These are phyloP conservation scores for Metschnikowia sp. DNA, from an alignment of 805 yeast genomes.

Conservation along the genomic window DNA sequence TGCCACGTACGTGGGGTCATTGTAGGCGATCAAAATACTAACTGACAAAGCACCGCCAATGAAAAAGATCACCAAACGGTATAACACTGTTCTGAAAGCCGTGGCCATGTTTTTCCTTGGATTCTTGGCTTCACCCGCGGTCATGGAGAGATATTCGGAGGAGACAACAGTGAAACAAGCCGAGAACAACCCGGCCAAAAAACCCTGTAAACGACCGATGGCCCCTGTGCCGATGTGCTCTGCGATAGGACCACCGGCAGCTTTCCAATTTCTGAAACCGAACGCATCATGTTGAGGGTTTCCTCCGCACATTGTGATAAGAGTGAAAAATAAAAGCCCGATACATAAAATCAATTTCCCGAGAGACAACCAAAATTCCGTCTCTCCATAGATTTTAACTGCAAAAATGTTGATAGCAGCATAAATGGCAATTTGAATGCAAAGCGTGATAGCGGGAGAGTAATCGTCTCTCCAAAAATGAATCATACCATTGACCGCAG, in stretches of 20 bases:
- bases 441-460: constrained; percentile 45
- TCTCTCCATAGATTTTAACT: constrained; percentile 73
- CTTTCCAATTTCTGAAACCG: constrained; percentile 47
- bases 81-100: constrained; percentile 42
- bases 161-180: constrained; percentile 42
- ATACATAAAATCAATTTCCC: constrained; percentile 59
- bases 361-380: constrained; percentile 75
- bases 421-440: constrained; percentile 41
- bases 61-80: constrained; percentile 43
- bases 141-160: constrained; percentile 44
- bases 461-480: constrained; percentile 51
- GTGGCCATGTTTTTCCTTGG: constrained; percentile 39
- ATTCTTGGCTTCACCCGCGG: constrained; percentile 42
- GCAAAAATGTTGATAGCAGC: constrained; percentile 59
- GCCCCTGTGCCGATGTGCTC: constrained; percentile 37
- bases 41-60: constrained; percentile 43
- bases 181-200: constrained; percentile 35
- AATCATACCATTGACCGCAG: constrained; percentile 49
- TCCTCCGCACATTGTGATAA: constrained; percentile 84
- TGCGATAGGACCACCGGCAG: constrained; percentile 36
- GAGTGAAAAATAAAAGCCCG: constrained; percentile 74
- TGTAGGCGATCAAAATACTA: constrained; percentile 30
- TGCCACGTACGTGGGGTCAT: constrained; percentile 17
- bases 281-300: constrained; percentile 62
- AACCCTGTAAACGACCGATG: constrained; percentile 41